Evolutionary conservation across 306 rosid genomes (phyloP).

Genomic region (Quercus dentata): DNA sequence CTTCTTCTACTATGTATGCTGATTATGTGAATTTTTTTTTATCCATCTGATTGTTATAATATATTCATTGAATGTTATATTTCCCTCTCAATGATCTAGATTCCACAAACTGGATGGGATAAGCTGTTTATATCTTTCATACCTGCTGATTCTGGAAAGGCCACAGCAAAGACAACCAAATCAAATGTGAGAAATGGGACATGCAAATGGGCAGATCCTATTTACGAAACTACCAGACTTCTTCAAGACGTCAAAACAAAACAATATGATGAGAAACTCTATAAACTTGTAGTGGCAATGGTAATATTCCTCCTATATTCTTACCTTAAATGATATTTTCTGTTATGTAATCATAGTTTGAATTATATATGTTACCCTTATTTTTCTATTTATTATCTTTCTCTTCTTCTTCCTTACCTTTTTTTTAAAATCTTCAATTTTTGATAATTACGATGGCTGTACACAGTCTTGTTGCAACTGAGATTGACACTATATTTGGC

Average conservation of each 20-base stretch:
- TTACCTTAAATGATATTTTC: neutral
- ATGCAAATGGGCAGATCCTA: conserved; percentile 98
- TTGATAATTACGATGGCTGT: neutral
- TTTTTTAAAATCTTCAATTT: neutral
- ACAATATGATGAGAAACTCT: conserved; percentile 82
- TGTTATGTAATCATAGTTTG: neutral
- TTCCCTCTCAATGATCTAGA: conserved; percentile 47
- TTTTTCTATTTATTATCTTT: neutral
- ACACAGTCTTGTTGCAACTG: conserved; percentile 22
- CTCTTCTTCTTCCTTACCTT: neutral
- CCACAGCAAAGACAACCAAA: conserved; percentile 86
- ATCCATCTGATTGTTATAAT: conserved; percentile 14
- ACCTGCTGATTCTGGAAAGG: conserved; percentile 89
- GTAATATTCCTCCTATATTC: conserved; percentile 41
- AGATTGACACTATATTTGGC: conserved; percentile 31
- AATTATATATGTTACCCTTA: neutral
- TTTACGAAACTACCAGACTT: conserved; percentile 95
- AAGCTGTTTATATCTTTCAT: conserved; percentile 80
- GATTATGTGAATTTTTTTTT: neutral
- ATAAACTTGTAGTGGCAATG: conserved; percentile 89
- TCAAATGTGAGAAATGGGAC: conserved; percentile 96
- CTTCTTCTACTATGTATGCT: conserved; percentile 2
- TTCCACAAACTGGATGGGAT: conserved; percentile 98
- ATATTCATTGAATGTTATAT: conserved; percentile 27
- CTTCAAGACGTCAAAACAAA: conserved; percentile 86